Base-by-base conservation (phyloP, 2,329 filamentous ascomycete species). In the Scedosporium aurantiacum region DNA sequence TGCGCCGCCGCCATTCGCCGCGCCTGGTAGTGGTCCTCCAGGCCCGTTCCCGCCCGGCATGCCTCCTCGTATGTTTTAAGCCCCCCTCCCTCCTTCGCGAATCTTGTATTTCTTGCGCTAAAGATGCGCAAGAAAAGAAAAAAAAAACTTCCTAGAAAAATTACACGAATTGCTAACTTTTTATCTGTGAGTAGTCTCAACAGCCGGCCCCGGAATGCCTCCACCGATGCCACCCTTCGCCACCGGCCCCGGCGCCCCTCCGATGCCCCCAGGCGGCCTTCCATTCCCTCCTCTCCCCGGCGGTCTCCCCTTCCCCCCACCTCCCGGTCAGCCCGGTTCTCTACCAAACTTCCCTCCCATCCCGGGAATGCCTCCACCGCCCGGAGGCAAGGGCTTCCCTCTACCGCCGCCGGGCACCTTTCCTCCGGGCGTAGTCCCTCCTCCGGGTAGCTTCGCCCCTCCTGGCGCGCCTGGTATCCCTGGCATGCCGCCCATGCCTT, bases 1-100 rank as follows among this genome's bases (percentile, higher is more conserved):
- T 63, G 73, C 76, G 43, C 84, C 83, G 62, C 85, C 84, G 54
- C 83, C 83, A 27, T 87, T 86, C 67, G 81, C 79, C n/a, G 47
- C 54, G 3, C 37, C 60, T 25, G 60, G 60, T 8, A 52, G 52
- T 16, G 60, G 47, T 23, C 45, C 61, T 74, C 78, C 64, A 77
- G 78, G 60, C 41, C 6, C 61, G 27, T 18, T 62, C 60, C 60
- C 61, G 2, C 56, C 55, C 58, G 78, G 77, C 58, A 75, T 80
- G 72, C 77, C 75, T 43, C 76, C 82, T 71, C 83, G 83, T 85
- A 82, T 69, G 82, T 79, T 10, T 40, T 37, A 57, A 37, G 21
- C 21, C 4, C 21, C 4, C 8, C 14, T 43, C 27, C 14, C 32
- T 25, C n/a, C 56, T 58, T 27, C 43, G 8, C 40, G 21, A 45